Evolutionary conservation across 139 green algal species (phyloP), one percentile per base, ranked within the genome.

Genomic region (Picochlorum sp.): DNA sequence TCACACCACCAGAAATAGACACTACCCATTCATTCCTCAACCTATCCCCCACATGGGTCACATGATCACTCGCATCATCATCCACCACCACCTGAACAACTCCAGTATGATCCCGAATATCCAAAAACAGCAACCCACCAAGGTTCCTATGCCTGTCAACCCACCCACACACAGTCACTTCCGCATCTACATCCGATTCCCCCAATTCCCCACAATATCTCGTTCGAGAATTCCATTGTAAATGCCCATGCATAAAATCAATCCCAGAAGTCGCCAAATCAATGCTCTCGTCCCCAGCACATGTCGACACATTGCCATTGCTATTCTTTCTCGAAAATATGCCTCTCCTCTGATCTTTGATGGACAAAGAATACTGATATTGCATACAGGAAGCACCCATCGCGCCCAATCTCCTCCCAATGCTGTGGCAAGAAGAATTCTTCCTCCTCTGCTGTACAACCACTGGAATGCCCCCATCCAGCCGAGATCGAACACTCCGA

Each of bases 21-120:
- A 99, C 88, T 32, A 97, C 92, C 30, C 82, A 97, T 75, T 99
- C 94, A 38, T 69, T 69, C 32, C 90, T 80, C 63, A 98, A 62
- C 4, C 77, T 69, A 3, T 83, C 76, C 4, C 72, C 80, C 4
- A 71, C 64, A 3, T 68, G 71, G 9, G 71, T 63, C 2, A 86
- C 72, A 65, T 89, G 79, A 7, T 80, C 76, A 38, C 72, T 56
- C 9, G 51, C 37, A 45, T 73, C 62, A 15, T 81, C 82, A 46
- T 60, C 54, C 5, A 65, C 51, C 9, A 64, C 56, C 2, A 85
- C 89, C 83, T 99, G 94, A 58, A 98, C 45, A 4, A 98, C 64
- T 13, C 94, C 94, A 9, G 84, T 90, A 68, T 93, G 82, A 74
- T 99, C 94, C 0, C 94, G 68, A 2, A 98, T 71, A 66, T 97